Evolutionary conservation across 257 asterid species (phyloP).

Genomic region (Lycium barbarum): DNA sequence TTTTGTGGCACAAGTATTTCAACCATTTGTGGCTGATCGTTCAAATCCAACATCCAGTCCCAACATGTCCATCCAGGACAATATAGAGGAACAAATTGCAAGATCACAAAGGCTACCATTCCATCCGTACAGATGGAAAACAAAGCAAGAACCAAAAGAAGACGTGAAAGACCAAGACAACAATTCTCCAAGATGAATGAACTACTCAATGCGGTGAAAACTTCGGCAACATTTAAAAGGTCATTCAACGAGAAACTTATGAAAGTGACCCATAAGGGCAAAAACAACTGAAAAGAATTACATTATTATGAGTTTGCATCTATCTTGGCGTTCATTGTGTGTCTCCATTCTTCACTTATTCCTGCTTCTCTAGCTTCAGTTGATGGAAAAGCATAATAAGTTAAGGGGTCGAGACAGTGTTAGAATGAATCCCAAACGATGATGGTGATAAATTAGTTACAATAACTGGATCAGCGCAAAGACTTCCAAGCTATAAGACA

Average conservation of each 20-base stretch:
- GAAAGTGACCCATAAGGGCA: neutral
- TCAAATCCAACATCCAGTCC: constrained; percentile 10
- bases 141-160: neutral
- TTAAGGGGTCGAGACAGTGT: constrained; percentile 7
- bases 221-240: constrained; percentile 14
- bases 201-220: neutral
- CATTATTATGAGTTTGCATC: constrained; percentile 9
- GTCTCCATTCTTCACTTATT: constrained; percentile 10
- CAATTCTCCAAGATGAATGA: constrained; percentile 1
- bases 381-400: constrained; percentile 19
- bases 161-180: neutral
- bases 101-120: neutral
- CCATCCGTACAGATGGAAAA: neutral
- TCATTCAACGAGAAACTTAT: neutral
- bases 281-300: constrained; percentile 5
- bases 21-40: neutral
- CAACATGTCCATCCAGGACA: neutral
- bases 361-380: constrained; percentile 25
- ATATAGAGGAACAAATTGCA: neutral
- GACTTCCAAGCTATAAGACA: constrained; percentile 5
- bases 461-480: constrained; percentile 20
- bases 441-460: neutral
- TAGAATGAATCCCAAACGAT: constrained; percentile 19
- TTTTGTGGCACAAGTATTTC: neutral
- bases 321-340: neutral